Evolutionary conservation across 73 alveolate species (phyloP), one percentile per base, ranked within the genome.

Genomic region (Paramecium caudatum): DNA sequence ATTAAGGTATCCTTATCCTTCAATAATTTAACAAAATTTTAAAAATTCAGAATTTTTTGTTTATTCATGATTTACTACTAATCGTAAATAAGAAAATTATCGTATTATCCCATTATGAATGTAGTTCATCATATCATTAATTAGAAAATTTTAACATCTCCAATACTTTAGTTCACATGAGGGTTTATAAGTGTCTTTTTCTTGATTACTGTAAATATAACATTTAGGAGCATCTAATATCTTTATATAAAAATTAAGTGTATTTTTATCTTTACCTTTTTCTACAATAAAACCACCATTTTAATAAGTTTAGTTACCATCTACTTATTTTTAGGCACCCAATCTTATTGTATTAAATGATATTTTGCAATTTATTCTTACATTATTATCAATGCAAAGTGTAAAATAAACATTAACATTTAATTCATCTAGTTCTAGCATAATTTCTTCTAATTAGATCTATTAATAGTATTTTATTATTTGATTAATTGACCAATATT

Each of bases 231-330:
- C 17, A 13, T 36, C 83, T 32, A n/a, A 7, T 12, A 33, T 15
- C 15, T 65, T 65, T 32, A 65, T n/a, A 65, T 33, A 65, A n/a
- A 65, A 65, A 65, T 65, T 23, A 30, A 65, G 27, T 65, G 27
- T 30, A 33, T 27, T 65, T 65, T 30, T 16, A 65, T 65, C 83
- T 32, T 55, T 55, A 10, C 46, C 23, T 23, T 4, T 55, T 2
- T 55, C 80, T 27, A 55, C 80, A 23, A 55, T 55, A 23, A 55
- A 5, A 21, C 80, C 80, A 2, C 80, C 80, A 55, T 55, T 55
- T 6, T 16, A 55, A 8, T 55, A 55, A 19, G 80, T 55, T 55
- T 23, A 27, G 30, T 55, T 55, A 15, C 30, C 8, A 27, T 55
- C 80, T 23, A 55, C 30, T 33, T 65, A 36, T 65, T 65, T 65